Evolutionary conservation across 176 grass and related monocot genomes (phyloP), one percentile per base, ranked within the genome.

Genomic region (Cenchrus americanus): DNA sequence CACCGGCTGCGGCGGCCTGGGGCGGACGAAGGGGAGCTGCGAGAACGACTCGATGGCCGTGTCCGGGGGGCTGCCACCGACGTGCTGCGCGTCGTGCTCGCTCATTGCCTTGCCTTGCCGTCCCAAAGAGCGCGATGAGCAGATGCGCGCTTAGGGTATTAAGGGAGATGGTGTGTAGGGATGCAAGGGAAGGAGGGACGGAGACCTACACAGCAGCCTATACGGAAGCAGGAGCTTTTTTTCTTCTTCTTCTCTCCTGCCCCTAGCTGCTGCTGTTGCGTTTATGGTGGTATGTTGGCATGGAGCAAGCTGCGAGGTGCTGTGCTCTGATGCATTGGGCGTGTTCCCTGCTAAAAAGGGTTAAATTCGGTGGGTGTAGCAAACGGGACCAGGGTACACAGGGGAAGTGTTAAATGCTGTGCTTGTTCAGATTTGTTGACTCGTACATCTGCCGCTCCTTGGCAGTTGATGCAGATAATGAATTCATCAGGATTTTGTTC

Each of bases 1-100:
- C 49, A 42, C 70, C 43, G 43, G 77, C 58, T 80, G 51, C 17
- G 69, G 76, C 18, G 69, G 66, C 23, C 48, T 83, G 41, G 83
- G 85, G 14, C 95, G 92, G 9, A 90, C 84, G 76, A 94, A 93
- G 0, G 95, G 95, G 41, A 97, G 88, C 83, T 97, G 95, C 1
- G 95, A 92, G 73, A 97, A 97, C 14, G 90, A 93, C 85, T 95
- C 84, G 62, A 97, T 90, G 90, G 75, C 54, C 50, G 66, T 14
- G 72, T 77, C 59, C 23, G 53, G 73, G 37, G 85, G 61, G 79
- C 81, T 76, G 54, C 71, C 82, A 48, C 48, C 60, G 48, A 68
- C 81, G 65, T 77, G 77, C 11, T 64, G 85, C 51, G 51, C 86
- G 69, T 88, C 96, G 61, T 82, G 89, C 79, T 99, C 89, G 80